phyloP scores from a whole-genome alignment of 2,329 filamentous ascomycete species.

The Graphiopsis chlorocephala region DNA sequence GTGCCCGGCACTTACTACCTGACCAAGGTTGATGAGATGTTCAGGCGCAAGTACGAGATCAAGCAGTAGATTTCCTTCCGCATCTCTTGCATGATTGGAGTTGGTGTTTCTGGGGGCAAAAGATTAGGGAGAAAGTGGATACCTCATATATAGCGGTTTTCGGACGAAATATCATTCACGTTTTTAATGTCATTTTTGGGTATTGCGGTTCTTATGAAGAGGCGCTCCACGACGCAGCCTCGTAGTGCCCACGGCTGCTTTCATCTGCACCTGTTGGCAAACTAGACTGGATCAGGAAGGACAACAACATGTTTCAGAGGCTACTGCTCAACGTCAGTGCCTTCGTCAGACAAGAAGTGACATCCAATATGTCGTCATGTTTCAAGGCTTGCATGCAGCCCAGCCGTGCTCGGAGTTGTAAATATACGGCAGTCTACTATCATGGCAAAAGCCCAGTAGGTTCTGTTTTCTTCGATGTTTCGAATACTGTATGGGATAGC shows the following conservation, averaged over 20 bases:
- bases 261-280: no score
- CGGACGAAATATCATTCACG: neutral
- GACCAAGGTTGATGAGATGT: slow-evolving; percentile 50
- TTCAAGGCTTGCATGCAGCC: neutral
- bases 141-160: slow-evolving; percentile 7
- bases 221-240: neutral
- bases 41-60: slow-evolving; percentile 49
- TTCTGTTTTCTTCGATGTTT: no score
- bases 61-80: slow-evolving; percentile 40
- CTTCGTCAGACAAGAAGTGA: neutral
- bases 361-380: neutral
- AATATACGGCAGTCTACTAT: neutral
- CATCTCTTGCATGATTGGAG: slow-evolving; percentile 4
- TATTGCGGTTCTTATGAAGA: neutral
- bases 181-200: neutral
- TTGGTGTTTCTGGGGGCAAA: neutral
- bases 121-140: neutral
- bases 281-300: no score
- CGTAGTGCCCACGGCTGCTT: neutral
- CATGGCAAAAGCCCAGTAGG: no score
- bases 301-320: no score
- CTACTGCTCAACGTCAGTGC: neutral
- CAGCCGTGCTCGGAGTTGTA: neutral
- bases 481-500: no score
- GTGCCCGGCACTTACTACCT: slow-evolving; percentile 52